These are phyloP conservation scores for Colletotrichum noveboracense DNA, from an alignment of 2,329 filamentous ascomycete genomes.

Conservation along the genomic window DNA sequence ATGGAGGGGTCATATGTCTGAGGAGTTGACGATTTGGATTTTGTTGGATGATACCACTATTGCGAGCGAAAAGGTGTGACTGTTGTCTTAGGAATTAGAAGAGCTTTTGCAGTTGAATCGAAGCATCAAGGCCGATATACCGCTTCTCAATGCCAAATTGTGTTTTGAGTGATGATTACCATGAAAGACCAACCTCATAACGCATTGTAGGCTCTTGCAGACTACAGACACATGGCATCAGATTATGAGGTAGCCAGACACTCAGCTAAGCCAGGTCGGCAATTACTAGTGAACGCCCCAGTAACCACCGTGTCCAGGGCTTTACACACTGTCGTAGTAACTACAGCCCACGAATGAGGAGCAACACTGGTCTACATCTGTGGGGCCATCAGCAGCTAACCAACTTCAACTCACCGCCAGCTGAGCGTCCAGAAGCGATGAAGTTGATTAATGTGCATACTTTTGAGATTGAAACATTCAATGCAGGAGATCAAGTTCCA, in stretches of 20 bases:
- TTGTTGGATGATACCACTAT: conserved; percentile 11
- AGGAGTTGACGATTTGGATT: not conserved
- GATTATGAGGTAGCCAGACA: not conserved
- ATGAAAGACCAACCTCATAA: not conserved
- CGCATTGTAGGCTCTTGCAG: not conserved
- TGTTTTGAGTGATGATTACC: not conserved
- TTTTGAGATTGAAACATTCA: conserved; percentile 26
- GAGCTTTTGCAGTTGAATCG: not conserved
- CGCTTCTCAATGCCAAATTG: not conserved
- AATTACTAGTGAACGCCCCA: not conserved
- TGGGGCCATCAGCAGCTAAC: not conserved
- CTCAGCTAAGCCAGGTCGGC: not conserved
- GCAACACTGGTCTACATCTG: not conserved
- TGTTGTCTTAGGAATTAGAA: not conserved
- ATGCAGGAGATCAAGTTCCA: conserved; percentile 8
- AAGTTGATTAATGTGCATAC: conserved; percentile 31
- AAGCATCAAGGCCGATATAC: not conserved
- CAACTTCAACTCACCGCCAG: not conserved
- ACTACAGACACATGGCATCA: not conserved
- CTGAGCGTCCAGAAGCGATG: conserved; percentile 22
- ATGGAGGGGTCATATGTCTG: not conserved
- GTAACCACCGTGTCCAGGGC: not conserved
- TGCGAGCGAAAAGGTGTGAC: not conserved
- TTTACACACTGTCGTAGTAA: not conserved
- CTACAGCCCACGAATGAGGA: not conserved